Conservation (phyloP, 83 land plant species). For the Thuja plicata region DNA sequence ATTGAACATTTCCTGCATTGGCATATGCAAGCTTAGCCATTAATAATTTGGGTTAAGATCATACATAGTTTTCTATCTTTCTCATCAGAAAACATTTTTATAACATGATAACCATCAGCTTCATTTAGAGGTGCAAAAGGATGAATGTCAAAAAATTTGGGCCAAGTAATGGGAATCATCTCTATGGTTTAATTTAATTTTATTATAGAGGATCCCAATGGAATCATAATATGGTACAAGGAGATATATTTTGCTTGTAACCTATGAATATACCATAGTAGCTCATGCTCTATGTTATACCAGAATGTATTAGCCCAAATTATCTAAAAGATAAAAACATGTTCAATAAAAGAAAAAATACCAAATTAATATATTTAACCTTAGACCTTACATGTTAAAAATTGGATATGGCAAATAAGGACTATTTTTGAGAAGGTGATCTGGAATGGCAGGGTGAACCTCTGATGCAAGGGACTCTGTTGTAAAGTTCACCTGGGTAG, state of each 20-base stretch:
- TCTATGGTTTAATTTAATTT: slow-evolving; percentile 96
- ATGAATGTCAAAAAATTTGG: slow-evolving; percentile 81
- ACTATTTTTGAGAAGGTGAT: slow-evolving; percentile 61
- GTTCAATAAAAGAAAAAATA: background rate
- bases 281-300: slow-evolving; percentile 97
- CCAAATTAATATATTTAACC: background rate
- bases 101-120: slow-evolving; percentile 88
- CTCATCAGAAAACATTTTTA: background rate
- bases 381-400: slow-evolving; percentile 72
- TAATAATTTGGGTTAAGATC: background rate
- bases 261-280: slow-evolving; percentile 84
- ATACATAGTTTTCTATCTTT: background rate
- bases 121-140: slow-evolving; percentile 95
- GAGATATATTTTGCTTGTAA: slow-evolving; percentile 91
- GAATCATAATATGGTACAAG: slow-evolving; percentile 95
- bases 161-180: slow-evolving; percentile 99
- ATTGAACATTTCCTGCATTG: slow-evolving; percentile 86
- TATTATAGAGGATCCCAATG: slow-evolving; percentile 98
- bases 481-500: slow-evolving; percentile 65
- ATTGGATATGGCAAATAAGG: slow-evolving; percentile 92
- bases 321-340: background rate
- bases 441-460: slow-evolving; percentile 62
- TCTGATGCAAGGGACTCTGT: slow-evolving; percentile 83
- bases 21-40: background rate
- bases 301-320: slow-evolving; percentile 29